Percentiles rank a stretch among this genome's conserved stretches.
Evolutionary conservation across 2,329 filamentous ascomycete genomes (phyloP).

Genomic region (Rutstroemia sp.): DNA sequence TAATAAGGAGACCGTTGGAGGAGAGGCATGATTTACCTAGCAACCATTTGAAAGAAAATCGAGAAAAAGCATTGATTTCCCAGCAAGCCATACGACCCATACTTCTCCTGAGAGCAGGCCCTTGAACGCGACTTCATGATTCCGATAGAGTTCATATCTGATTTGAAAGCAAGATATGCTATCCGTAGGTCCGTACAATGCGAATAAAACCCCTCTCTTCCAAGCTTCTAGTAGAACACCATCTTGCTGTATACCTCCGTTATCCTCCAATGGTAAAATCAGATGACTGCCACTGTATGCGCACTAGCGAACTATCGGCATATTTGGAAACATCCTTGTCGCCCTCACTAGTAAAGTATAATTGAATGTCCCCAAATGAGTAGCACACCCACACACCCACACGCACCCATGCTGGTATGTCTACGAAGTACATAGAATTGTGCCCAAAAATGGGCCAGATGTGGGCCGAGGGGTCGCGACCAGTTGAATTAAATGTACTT

Average conservation of each 20-base stretch:
- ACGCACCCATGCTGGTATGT: slow-evolving; percentile 3
- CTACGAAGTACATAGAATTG: not conserved
- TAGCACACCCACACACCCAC: slow-evolving; percentile 7
- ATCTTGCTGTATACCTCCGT: not conserved
- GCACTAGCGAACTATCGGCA: slow-evolving; percentile 4
- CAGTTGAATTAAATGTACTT: not conserved
- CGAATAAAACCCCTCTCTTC: slow-evolving; percentile 4
- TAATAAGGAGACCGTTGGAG: not conserved
- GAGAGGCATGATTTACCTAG: not conserved
- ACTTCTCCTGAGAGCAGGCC: no score
- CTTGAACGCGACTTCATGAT: not conserved
- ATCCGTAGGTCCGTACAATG: not conserved
- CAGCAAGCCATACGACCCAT: no score
- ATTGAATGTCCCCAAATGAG: not conserved
- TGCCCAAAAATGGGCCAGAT: slow-evolving; percentile 2
- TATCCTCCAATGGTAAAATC: slow-evolving; percentile 7
- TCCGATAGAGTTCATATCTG: not conserved
- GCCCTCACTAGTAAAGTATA: not conserved
- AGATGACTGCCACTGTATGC: slow-evolving; percentile 10
- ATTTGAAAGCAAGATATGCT: not conserved
- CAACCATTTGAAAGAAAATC: not conserved
- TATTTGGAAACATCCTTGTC: not conserved
- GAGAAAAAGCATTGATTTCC: not conserved
- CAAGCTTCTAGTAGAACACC: not conserved
- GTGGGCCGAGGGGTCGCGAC: not conserved